These are phyloP conservation scores for Fusarium sp. DNA, from an alignment of 2,329 filamentous ascomycete genomes.

Conservation along the genomic window DNA sequence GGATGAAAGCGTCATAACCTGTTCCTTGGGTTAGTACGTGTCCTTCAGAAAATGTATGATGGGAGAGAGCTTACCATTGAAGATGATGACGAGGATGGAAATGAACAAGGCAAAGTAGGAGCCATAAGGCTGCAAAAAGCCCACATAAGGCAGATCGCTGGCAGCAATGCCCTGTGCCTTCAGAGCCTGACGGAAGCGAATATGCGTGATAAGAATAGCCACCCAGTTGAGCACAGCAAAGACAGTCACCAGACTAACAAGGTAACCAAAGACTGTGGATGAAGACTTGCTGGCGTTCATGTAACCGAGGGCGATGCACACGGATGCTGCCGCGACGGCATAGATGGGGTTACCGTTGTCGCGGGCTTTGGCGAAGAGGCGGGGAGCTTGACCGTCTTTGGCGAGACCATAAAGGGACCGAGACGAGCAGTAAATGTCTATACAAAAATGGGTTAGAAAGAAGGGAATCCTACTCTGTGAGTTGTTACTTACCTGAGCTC, in stretches of 20 bases:
- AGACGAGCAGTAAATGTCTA: slow-evolving; percentile 53
- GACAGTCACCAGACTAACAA: slow-evolving; percentile 58
- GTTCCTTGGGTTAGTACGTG: no score
- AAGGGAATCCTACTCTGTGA: slow-evolving; percentile 59
- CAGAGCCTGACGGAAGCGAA: slow-evolving; percentile 54
- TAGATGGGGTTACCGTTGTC: slow-evolving; percentile 55
- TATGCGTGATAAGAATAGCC: slow-evolving; percentile 54
- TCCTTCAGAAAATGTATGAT: no score
- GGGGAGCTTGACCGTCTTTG: slow-evolving; percentile 54
- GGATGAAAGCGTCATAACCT: neutral
- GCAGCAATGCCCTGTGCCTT: slow-evolving; percentile 53
- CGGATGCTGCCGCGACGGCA: slow-evolving; percentile 51
- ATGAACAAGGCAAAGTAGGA: slow-evolving; percentile 52
- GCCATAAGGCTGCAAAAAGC: slow-evolving; percentile 54
- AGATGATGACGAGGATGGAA: slow-evolving; percentile 63
- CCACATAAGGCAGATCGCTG: slow-evolving; percentile 53
- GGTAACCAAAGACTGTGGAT: slow-evolving; percentile 54
- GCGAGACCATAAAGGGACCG: slow-evolving; percentile 52
- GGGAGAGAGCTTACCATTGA: slow-evolving; percentile 54
- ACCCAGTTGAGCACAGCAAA: slow-evolving; percentile 60
- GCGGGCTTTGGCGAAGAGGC: slow-evolving; percentile 46
- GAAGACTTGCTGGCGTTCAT: slow-evolving; percentile 54
- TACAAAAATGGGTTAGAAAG: neutral
- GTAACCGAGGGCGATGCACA: slow-evolving; percentile 54
- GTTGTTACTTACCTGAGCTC: slow-evolving; percentile 9